These are phyloP conservation scores for Nicotiana knightiana DNA, from an alignment of 257 asterid genomes.

Conservation along the genomic window DNA sequence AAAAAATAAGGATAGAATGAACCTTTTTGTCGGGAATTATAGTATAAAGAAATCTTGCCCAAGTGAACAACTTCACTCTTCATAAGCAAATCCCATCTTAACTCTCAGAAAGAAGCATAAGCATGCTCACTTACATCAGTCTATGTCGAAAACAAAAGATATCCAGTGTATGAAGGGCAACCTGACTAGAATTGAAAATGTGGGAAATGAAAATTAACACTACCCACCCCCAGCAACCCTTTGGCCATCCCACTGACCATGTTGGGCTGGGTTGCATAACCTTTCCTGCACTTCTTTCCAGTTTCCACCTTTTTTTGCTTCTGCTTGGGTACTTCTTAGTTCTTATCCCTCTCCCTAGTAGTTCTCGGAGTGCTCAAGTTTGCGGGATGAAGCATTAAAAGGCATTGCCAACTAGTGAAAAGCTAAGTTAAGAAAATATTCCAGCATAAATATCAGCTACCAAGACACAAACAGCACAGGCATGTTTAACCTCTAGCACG, in stretches of 20 bases:
- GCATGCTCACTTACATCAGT: slow-evolving; percentile 2
- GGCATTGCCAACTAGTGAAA: background rate
- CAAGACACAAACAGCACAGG: background rate
- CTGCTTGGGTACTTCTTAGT: background rate
- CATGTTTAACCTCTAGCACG: background rate
- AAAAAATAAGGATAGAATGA: background rate
- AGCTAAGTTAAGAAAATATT: background rate
- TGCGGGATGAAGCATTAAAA: background rate
- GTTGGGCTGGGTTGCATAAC: background rate
- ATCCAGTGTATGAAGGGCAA: background rate
- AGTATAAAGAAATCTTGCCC: background rate
- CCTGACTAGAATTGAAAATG: background rate
- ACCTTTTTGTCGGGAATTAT: background rate
- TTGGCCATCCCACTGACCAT: background rate
- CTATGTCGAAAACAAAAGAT: background rate
- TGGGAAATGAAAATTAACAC: background rate
- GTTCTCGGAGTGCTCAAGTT: background rate
- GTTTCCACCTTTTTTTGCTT: background rate
- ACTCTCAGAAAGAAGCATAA: background rate
- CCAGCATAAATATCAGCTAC: background rate
- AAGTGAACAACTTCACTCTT: background rate
- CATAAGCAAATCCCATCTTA: background rate
- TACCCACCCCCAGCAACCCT: background rate
- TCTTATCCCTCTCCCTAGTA: background rate
- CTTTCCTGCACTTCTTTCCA: background rate